Conservation (phyloP, 2,329 filamentous ascomycete genomes). For the Cephalotrichum gorgonifer region DNA sequence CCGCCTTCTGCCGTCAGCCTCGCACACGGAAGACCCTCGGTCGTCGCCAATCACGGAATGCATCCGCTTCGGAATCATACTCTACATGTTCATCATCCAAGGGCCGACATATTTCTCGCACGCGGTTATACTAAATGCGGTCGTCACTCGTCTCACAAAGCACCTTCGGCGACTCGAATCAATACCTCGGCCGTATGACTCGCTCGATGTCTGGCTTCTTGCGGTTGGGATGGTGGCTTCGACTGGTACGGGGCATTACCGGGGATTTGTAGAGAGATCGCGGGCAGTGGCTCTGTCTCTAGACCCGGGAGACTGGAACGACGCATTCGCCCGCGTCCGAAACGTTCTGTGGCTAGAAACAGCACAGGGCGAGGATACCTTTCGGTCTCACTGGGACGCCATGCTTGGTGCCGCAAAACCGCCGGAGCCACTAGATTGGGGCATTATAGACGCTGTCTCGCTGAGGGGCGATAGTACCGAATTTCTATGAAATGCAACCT, state of each 20-base stretch:
- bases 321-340: constrained; percentile 7
- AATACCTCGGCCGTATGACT: constrained; percentile 7
- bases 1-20: constrained; percentile 25
- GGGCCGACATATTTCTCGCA: constrained; percentile 48
- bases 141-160: constrained; percentile 20
- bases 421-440: too few relatives aligned
- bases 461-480: too few relatives aligned
- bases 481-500: too few relatives aligned
- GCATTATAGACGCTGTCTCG: too few relatives aligned
- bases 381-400: constrained; percentile 17
- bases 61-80: constrained; percentile 32
- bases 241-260: constrained; percentile 13
- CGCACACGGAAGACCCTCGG: neutral
- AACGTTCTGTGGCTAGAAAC: constrained; percentile 19
- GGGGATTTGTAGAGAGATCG: constrained; percentile 19
- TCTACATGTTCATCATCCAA: constrained; percentile 44
- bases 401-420: constrained; percentile 7
- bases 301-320: neutral
- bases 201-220: constrained; percentile 30
- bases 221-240: constrained; percentile 28
- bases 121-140: constrained; percentile 22
- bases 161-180: constrained; percentile 15
- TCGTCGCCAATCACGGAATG: constrained; percentile 23
- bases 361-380: constrained; percentile 9
- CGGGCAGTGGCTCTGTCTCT: neutral